Evolutionary conservation across 2,329 filamentous ascomycete species (phyloP).

Genomic region (Arachnomyces sp.): DNA sequence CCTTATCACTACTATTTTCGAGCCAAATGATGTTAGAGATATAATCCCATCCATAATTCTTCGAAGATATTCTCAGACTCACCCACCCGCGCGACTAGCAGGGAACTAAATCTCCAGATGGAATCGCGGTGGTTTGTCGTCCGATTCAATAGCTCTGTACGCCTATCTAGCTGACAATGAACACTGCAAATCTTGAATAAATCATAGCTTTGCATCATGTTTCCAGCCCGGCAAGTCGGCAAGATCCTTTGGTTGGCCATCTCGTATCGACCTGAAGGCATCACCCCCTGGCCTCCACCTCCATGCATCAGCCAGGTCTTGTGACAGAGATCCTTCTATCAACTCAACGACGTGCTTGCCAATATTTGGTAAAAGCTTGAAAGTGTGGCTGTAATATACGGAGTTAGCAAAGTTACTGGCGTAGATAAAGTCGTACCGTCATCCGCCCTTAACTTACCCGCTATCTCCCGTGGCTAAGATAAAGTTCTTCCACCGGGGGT

Average conservation of each 20-base stretch:
- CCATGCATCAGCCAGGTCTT: conserved; percentile 37
- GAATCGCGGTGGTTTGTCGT: too few relatives aligned
- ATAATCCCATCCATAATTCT: too few relatives aligned
- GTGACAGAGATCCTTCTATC: conserved; percentile 33
- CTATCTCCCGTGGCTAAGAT: conserved; percentile 42
- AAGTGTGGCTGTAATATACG: conserved; percentile 30
- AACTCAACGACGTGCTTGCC: conserved; percentile 43
- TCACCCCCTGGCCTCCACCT: conserved; percentile 42
- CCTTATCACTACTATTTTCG: too few relatives aligned
- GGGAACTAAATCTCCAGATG: too few relatives aligned
- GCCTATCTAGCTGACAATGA: too few relatives aligned
- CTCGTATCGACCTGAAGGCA: conserved; percentile 36
- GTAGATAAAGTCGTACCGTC: too few relatives aligned
- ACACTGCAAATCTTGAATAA: too few relatives aligned
- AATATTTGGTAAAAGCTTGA: conserved; percentile 42
- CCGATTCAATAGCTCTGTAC: too few relatives aligned
- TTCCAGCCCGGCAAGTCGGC: conserved; percentile 42
- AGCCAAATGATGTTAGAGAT: too few relatives aligned
- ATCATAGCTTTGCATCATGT: conserved; percentile 10
- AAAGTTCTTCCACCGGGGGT: conserved; percentile 33
- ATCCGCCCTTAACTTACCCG: conserved; percentile 27
- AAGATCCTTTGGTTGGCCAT: conserved; percentile 37
- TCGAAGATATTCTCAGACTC: too few relatives aligned
- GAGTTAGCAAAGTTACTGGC: conserved; percentile 3
- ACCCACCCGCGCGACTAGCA: too few relatives aligned